Conservation (phyloP, 2,329 filamentous ascomycete genomes). For the Raffaelea ambrosiae region DNA sequence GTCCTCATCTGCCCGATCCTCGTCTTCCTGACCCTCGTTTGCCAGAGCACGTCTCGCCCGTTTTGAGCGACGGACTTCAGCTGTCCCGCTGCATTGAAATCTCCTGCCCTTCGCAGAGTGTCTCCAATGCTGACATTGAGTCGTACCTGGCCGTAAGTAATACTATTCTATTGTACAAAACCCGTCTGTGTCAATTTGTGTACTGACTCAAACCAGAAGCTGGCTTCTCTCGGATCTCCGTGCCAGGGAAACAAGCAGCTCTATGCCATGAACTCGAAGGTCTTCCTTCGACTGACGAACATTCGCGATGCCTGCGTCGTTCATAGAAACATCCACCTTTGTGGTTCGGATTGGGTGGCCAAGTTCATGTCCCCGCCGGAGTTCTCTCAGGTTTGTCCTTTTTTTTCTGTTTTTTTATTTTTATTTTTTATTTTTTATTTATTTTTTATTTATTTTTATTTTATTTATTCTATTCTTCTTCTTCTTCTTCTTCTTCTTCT, state of each 20-base stretch:
- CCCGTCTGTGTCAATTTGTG: background rate
- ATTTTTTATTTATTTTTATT: background rate
- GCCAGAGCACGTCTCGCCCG: constrained; percentile 21
- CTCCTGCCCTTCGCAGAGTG: constrained; percentile 19
- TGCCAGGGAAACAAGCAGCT: constrained; percentile 30
- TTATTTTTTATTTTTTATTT: background rate
- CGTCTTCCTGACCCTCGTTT: too few species aligned
- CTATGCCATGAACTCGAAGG: constrained; percentile 27
- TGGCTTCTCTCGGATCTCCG: constrained; percentile 24
- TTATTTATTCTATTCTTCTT: too few species aligned
- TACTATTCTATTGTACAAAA: constrained; percentile 12
- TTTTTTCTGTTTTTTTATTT: background rate
- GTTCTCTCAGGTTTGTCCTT: constrained; percentile 28
- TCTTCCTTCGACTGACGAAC: constrained; percentile 50
- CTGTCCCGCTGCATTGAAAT: constrained; percentile 38
- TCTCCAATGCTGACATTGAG: constrained; percentile 30
- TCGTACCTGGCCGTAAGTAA: constrained; percentile 35
- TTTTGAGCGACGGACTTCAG: constrained; percentile 36
- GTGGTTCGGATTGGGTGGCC: constrained; percentile 37
- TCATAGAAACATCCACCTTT: constrained; percentile 34
- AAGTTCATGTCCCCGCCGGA: constrained; percentile 35
- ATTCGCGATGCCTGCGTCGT: constrained; percentile 49
- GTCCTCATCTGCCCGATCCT: too few species aligned
- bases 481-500: background rate
- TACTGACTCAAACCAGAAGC: constrained; percentile 30